Evolutionary conservation across 1,139 yeast species (phyloP).

Genomic region (Hemisphaericaspora subhashii): DNA sequence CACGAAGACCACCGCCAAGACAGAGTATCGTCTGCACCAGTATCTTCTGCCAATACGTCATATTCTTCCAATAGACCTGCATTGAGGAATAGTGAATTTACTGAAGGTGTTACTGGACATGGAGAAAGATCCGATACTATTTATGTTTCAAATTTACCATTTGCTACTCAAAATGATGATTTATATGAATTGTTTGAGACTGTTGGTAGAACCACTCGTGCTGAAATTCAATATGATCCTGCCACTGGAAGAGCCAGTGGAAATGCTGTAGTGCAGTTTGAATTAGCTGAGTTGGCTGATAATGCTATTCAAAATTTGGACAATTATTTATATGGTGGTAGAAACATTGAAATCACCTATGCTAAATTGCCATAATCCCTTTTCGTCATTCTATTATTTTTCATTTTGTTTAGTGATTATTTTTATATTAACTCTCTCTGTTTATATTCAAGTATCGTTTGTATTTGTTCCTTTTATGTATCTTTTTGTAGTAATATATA

Average conservation of each 20-base stretch:
- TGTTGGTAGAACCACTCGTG: slow-evolving; percentile 72
- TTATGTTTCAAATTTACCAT: slow-evolving; percentile 79
- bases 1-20: no score
- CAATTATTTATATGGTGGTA: slow-evolving; percentile 82
- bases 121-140: slow-evolving; percentile 69
- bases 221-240: slow-evolving; percentile 70
- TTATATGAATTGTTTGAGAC: slow-evolving; percentile 84
- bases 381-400: neutral
- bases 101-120: slow-evolving; percentile 60
- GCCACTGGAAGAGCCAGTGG: slow-evolving; percentile 73
- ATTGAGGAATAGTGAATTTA: slow-evolving; percentile 52
- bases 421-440: neutral
- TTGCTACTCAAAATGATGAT: slow-evolving; percentile 83
- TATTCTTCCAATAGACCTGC: slow-evolving; percentile 7
- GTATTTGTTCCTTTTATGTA: no score
- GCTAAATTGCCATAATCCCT: slow-evolving; percentile 34
- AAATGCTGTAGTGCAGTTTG: slow-evolving; percentile 80
- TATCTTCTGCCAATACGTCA: slow-evolving; percentile 1
- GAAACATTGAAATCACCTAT: slow-evolving; percentile 65
- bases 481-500: no score
- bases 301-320: slow-evolving; percentile 72
- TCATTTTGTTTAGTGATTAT: neutral
- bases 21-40: neutral
- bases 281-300: slow-evolving; percentile 66
- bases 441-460: no score